phyloP scores from a whole-genome alignment of 805 yeast species.

The Yarrowia sp. region DNA sequence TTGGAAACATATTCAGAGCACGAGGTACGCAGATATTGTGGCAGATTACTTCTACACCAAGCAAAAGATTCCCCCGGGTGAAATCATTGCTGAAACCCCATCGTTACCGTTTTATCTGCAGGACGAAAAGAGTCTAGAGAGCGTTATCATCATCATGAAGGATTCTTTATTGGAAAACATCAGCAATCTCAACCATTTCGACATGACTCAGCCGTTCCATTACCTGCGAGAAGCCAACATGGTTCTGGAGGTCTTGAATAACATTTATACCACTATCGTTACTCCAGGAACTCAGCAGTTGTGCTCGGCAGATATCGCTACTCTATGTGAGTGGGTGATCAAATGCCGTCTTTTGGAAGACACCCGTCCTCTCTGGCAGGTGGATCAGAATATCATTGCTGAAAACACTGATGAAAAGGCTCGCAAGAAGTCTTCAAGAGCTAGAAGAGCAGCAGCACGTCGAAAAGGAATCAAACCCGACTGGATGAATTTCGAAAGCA shows the following conservation, averaged over 20 bases:
- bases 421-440: neutral
- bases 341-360: slow-evolving; percentile 13
- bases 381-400: neutral
- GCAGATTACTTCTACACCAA: neutral
- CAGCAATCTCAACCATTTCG: slow-evolving; percentile 2
- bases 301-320: neutral
- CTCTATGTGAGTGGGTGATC: slow-evolving; percentile 1
- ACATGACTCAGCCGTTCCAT: slow-evolving; percentile 5
- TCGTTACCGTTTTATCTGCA: neutral
- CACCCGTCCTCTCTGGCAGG: slow-evolving; percentile 5
- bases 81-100: neutral
- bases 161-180: neutral
- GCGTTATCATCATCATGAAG: neutral
- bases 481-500: slow-evolving; percentile 12
- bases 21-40: slow-evolving; percentile 5
- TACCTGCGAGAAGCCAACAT: neutral
- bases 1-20: slow-evolving; percentile 8
- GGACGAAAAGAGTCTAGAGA: neutral
- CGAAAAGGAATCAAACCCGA: neutral
- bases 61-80: slow-evolving; percentile 11
- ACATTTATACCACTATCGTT: neutral
- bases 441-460: neutral
- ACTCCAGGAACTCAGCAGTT: neutral
- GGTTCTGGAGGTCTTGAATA: neutral
- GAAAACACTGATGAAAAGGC: neutral